phyloP scores from a whole-genome alignment of 2,329 filamentous ascomycete genomes.

The Keithomyces neogunnii region DNA sequence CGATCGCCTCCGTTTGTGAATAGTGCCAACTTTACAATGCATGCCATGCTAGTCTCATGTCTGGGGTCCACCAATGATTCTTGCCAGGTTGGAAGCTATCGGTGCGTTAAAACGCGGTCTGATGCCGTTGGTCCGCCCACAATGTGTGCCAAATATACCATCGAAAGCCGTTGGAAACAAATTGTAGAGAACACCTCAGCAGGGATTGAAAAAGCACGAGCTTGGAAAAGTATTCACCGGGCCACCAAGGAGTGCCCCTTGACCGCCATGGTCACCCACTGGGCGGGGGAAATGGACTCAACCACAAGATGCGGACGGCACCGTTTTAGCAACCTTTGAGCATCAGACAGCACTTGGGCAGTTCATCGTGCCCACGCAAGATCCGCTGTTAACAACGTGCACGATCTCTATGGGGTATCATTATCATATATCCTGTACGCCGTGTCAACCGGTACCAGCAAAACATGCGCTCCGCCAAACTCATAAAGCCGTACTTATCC shows the following conservation, averaged over 20 bases:
- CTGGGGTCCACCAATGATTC: background rate
- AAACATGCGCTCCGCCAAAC: background rate
- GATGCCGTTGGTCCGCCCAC: too few relatives aligned
- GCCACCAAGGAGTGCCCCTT: too few relatives aligned
- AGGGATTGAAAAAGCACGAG: too few relatives aligned
- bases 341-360: background rate
- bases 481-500: background rate
- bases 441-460: background rate
- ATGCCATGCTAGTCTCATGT: background rate
- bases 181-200: too few relatives aligned
- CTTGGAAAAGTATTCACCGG: too few relatives aligned
- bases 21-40: background rate
- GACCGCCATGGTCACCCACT: too few relatives aligned
- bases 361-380: background rate
- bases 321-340: background rate
- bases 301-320: too few relatives aligned
- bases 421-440: conserved; percentile 8
- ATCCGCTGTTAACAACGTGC: background rate
- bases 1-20: background rate
- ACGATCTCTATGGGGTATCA: conserved; percentile 5
- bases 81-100: too few relatives aligned
- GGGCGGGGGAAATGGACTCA: too few relatives aligned
- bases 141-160: too few relatives aligned
- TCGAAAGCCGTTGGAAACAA: too few relatives aligned
- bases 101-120: too few relatives aligned